A percentile compares a stretch with the other conserved stretches of the same genome.
Conservation (phyloP, 208 protist species). For the Porcisia hertigi region DNA sequence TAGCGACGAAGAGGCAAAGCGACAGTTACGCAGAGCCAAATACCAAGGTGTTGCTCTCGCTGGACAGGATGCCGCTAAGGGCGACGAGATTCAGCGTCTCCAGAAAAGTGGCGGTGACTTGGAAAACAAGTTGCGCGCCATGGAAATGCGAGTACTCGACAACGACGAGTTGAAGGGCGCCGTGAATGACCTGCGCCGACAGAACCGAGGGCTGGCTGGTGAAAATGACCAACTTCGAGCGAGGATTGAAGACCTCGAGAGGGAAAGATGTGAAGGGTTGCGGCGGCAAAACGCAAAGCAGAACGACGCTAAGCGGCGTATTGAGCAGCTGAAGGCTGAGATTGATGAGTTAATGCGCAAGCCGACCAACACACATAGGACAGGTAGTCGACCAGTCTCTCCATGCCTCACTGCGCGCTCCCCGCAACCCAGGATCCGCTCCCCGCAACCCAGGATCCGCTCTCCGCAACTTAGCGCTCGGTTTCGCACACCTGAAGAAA, state of each 20-base stretch:
- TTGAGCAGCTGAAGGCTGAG: constrained; percentile 26
- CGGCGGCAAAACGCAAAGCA: constrained; percentile 24
- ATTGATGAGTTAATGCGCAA: constrained; percentile 24
- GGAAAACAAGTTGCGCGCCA: constrained; percentile 41
- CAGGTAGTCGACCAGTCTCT: constrained; percentile 7
- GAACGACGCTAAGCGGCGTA: constrained; percentile 17
- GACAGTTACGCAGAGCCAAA: constrained; percentile 22
- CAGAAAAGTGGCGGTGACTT: constrained; percentile 38
- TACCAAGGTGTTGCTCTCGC: constrained; percentile 34
- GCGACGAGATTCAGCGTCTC: constrained; percentile 53
- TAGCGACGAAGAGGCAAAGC: constrained; percentile 52
- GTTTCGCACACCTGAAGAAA: constrained; percentile 24
- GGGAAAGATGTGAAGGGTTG: constrained; percentile 33
- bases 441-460: constrained; percentile 12
- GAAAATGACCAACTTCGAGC: constrained; percentile 35
- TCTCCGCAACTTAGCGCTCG: constrained; percentile 23
- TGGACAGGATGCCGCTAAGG: constrained; percentile 48
- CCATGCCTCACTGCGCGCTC: constrained; percentile 16
- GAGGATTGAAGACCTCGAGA: constrained; percentile 42
- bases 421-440: constrained; percentile 8
- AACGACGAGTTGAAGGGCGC: constrained; percentile 36
- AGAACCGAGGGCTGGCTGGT: constrained; percentile 36
- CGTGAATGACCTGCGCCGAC: constrained; percentile 25
- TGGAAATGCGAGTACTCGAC: constrained; percentile 26
- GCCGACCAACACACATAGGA: constrained; percentile 10